Conservation (phyloP, 2,329 filamentous ascomycete species). For the Tolypocladium paradoxum region DNA sequence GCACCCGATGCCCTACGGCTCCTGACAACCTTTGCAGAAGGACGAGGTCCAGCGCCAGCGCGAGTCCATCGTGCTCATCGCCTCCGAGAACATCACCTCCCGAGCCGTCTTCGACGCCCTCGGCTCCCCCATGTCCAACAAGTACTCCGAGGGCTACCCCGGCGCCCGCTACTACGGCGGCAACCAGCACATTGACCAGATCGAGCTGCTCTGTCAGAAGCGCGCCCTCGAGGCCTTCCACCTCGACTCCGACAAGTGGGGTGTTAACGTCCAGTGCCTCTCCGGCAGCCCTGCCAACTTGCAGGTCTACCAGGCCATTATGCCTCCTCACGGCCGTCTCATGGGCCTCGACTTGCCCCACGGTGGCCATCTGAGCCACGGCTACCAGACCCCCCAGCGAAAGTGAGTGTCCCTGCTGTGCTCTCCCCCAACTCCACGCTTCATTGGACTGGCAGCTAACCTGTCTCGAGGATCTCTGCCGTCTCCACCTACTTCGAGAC, state of each 20-base stretch:
- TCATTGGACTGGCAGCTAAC: not conserved
- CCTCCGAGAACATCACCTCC: constrained; percentile 98
- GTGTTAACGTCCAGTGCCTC: constrained; percentile 95
- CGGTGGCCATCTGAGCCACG: constrained; percentile 89
- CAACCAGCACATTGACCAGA: constrained; percentile 96
- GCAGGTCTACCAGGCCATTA: constrained; percentile 95
- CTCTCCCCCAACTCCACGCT: not conserved
- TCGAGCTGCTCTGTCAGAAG: constrained; percentile 90
- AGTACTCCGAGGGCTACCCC: constrained; percentile 98
- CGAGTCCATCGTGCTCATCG: constrained; percentile 97
- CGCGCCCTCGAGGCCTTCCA: constrained; percentile 88
- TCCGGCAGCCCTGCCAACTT: constrained; percentile 92
- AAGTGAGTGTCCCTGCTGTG: constrained; percentile 46
- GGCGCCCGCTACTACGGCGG: constrained; percentile 98
- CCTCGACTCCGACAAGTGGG: constrained; percentile 81
- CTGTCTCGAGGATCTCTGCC: constrained; percentile 62
- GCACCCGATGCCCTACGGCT: not conserved
- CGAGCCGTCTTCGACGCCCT: constrained; percentile 96
- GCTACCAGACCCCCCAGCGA: constrained; percentile 90
- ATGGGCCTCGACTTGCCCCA: constrained; percentile 96
- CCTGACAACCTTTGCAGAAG: constrained; percentile 45
- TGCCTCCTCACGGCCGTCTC: constrained; percentile 87
- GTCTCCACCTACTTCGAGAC: constrained; percentile 99
- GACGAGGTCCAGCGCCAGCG: constrained; percentile 92
- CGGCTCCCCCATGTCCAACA: constrained; percentile 92